Percentiles rank a stretch among this genome's conserved stretches.
phyloP scores from a whole-genome alignment of 495 filamentous ascomycete species.

The Penicillium pancosmium region DNA sequence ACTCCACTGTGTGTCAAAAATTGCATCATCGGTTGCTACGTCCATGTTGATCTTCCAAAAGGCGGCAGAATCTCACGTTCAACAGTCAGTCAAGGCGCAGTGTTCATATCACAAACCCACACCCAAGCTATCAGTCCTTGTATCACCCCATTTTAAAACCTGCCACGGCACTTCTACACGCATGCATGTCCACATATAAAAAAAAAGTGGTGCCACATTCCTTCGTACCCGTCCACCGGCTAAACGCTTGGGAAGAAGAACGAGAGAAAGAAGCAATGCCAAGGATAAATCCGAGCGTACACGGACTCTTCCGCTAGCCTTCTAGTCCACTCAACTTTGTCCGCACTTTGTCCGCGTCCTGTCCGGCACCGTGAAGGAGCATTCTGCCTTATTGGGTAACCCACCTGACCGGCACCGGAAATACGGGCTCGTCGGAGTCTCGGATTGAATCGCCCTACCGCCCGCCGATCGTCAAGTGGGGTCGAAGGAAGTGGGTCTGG shows the following conservation, averaged over 20 bases:
- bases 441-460: slow-evolving; percentile 7
- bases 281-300: slow-evolving; percentile 11
- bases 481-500: background rate
- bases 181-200: background rate
- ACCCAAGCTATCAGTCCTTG: no score
- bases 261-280: slow-evolving; percentile 25
- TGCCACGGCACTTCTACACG: background rate
- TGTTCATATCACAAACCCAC: no score
- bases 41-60: slow-evolving; percentile 8
- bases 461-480: slow-evolving; percentile 5
- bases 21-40: slow-evolving; percentile 17
- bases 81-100: no score
- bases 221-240: background rate
- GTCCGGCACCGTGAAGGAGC: slow-evolving; percentile 8
- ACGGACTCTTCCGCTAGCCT: slow-evolving; percentile 11
- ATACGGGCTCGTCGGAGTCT: slow-evolving; percentile 20
- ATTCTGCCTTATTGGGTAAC: slow-evolving; percentile 17
- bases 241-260: slow-evolving; percentile 3
- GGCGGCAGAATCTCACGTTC: background rate
- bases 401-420: slow-evolving; percentile 17
- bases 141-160: no score
- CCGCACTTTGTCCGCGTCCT: background rate
- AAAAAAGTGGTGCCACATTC: slow-evolving; percentile 1
- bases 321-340: background rate
- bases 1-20: slow-evolving; percentile 10